phyloP scores from a whole-genome alignment of 306 rosid species.

The Vicia faba region DNA sequence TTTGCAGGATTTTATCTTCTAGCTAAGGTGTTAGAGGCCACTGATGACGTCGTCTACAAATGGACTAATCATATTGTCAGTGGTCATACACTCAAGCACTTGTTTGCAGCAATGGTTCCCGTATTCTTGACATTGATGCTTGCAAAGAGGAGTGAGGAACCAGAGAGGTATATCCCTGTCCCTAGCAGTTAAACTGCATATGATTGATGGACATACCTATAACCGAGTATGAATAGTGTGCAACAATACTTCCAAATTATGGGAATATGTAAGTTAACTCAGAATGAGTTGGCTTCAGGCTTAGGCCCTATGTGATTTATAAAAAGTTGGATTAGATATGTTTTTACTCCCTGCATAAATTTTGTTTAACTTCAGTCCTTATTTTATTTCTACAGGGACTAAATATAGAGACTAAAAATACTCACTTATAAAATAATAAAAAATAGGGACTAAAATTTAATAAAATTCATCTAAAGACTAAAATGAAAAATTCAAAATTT shows the following conservation, averaged over 20 bases:
- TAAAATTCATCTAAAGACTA: not conserved
- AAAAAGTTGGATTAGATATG: not conserved
- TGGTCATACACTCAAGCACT: conserved; percentile 95
- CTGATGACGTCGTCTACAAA: conserved; percentile 58
- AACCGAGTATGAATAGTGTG: not conserved
- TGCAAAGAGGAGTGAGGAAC: conserved; percentile 68
- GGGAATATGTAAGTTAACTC: conserved; percentile 12
- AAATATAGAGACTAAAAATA: not conserved
- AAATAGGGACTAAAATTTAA: not conserved
- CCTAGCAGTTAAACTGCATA: conserved; percentile 22
- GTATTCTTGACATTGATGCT: conserved; percentile 90
- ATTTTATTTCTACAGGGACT: not conserved
- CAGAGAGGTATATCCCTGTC: conserved; percentile 59
- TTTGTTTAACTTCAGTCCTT: not conserved
- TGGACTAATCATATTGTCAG: conserved; percentile 81
- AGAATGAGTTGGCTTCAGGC: conserved; percentile 21
- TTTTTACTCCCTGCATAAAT: not conserved
- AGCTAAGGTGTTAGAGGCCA: conserved; percentile 86
- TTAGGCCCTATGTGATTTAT: not conserved
- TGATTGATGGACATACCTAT: conserved; percentile 11
- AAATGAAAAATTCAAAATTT: not conserved
- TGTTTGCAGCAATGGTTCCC: conserved; percentile 81
- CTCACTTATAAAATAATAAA: not conserved
- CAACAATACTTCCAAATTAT: not conserved
- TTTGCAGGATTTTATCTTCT: conserved; percentile 74